Base-by-base conservation (phyloP, 2,329 filamentous ascomycete genomes). In the Cryphonectria nitschkei region DNA sequence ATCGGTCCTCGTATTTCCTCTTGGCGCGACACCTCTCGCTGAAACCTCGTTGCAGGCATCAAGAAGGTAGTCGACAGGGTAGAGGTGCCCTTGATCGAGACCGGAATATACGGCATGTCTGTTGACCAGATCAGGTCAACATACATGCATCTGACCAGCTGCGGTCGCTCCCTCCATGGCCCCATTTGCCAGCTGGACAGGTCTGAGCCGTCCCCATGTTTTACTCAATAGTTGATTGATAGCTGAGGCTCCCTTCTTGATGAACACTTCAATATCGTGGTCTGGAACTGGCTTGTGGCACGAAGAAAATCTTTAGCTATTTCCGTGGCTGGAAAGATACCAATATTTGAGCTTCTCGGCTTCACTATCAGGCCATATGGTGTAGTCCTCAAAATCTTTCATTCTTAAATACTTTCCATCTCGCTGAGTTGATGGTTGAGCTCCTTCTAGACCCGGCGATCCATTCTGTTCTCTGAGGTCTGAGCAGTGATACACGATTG, bases 171-270 rank as follows among this genome's bases (percentile, higher is more conserved):
- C 54, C 26, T 58, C 54, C 46, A 34, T 19, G 5, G 54, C 14
- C 16, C 54, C 54, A 4, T 58, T 14, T 58, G 54, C 26, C 29
- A 37, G 54, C 54, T 43, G 54, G 54, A 39, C 4, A 26, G 0
- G 52, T 56, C 46, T 37, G 39, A 39, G 65, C 37, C 16, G 19
- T 26, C 4, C 26, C 52, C 37, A 67, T 67, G 37, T 46, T 9
- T 19, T 14, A 13, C 16, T 61, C 56, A 67, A 60, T 67, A 67
- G 65, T 67, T 32, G 46, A 43, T 29, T n/a, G 37, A 50, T 43
- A 67, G 65, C 65, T 67, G 54, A 61, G 29, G 19, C 16, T 61
- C 26, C n/a, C 14, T 29, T 67, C 37, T 34, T n/a, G 54, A 43
- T 39, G n/a, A 29, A 26, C 11, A 14, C 5, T 19, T 32, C 22